These are phyloP conservation scores for Physcia stellaris DNA, from an alignment of 495 filamentous ascomycete genomes.

Conservation along the genomic window DNA sequence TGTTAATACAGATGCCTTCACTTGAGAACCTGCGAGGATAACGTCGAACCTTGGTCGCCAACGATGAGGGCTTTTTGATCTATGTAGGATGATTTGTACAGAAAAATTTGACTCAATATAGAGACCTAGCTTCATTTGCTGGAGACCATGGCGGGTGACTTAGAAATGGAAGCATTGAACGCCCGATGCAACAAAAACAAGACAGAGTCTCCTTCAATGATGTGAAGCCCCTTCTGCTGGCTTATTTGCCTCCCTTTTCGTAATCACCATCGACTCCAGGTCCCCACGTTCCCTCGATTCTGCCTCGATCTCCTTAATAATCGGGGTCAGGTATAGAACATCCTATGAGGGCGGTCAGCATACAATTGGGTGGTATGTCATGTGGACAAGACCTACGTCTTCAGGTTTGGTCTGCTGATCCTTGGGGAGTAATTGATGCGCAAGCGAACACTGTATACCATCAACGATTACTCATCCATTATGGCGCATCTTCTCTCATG, in stretches of 20 bases:
- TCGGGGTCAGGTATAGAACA: slow-evolving; percentile 58
- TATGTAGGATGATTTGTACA: too few relatives aligned
- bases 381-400: slow-evolving; percentile 38
- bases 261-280: slow-evolving; percentile 64
- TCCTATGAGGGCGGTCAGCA: slow-evolving; percentile 43
- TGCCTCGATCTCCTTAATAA: slow-evolving; percentile 72
- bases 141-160: too few relatives aligned
- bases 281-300: slow-evolving; percentile 70
- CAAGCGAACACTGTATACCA: slow-evolving; percentile 50
- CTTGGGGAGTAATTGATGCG: slow-evolving; percentile 77
- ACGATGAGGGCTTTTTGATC: too few relatives aligned
- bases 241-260: too few relatives aligned
- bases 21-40: too few relatives aligned
- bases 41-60: too few relatives aligned
- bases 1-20: slow-evolving; percentile 58
- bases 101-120: too few relatives aligned
- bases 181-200: too few relatives aligned
- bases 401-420: slow-evolving; percentile 66
- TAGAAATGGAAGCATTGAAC: too few relatives aligned
- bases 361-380: slow-evolving; percentile 8
- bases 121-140: too few relatives aligned
- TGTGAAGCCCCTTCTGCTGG: too few relatives aligned
- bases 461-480: slow-evolving; percentile 17
- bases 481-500: not conserved
- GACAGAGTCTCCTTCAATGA: too few relatives aligned